A percentile compares a stretch with the other conserved stretches of the same genome.
Evolutionary conservation across 2,329 filamentous ascomycete species (phyloP).

Genomic region (Graphilbum ipis-grandicollis): DNA sequence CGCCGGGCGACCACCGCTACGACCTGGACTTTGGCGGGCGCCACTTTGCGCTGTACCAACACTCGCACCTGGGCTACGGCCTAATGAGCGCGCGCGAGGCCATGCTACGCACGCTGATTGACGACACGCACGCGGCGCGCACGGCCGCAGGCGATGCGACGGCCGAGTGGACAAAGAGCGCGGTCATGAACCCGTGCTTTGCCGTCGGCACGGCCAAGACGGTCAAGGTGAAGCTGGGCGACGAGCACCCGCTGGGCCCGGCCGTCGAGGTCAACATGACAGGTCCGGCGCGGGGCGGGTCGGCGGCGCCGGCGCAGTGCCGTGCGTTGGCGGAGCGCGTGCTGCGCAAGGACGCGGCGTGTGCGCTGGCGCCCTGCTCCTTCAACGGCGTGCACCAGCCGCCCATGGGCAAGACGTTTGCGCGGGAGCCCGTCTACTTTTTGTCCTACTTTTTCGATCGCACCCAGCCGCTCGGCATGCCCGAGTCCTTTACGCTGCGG

Average conservation of each 20-base stretch:
- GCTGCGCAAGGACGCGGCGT: constrained; percentile 69
- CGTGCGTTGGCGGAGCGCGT: constrained; percentile 81
- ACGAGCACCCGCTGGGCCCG: constrained; percentile 46
- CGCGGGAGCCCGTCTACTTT: constrained; percentile 81
- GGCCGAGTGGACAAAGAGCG: constrained; percentile 49
- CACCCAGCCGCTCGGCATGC: constrained; percentile 86
- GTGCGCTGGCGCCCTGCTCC: constrained; percentile 77
- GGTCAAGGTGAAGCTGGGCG: constrained; percentile 54
- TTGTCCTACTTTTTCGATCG: constrained; percentile 98
- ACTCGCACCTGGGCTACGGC: constrained; percentile 93
- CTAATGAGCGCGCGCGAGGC: constrained; percentile 87
- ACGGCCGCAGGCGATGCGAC: constrained; percentile 28
- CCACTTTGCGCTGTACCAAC: constrained; percentile 87
- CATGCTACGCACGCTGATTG: constrained; percentile 59
- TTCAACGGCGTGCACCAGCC: constrained; percentile 98
- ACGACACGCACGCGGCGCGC: constrained; percentile 50
- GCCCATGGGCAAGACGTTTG: constrained; percentile 78
- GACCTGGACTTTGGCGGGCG: constrained; percentile 71
- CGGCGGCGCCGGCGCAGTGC: constrained; percentile 70
- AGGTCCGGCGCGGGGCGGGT: constrained; percentile 56
- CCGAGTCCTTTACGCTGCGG: constrained; percentile 83
- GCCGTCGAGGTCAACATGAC: constrained; percentile 66
- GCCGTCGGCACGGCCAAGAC: constrained; percentile 59
- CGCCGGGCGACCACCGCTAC: constrained; percentile 92
- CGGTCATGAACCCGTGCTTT: constrained; percentile 74